Evolutionary conservation across 179 eudicot species (phyloP).

Genomic region (Beta lomatogona): DNA sequence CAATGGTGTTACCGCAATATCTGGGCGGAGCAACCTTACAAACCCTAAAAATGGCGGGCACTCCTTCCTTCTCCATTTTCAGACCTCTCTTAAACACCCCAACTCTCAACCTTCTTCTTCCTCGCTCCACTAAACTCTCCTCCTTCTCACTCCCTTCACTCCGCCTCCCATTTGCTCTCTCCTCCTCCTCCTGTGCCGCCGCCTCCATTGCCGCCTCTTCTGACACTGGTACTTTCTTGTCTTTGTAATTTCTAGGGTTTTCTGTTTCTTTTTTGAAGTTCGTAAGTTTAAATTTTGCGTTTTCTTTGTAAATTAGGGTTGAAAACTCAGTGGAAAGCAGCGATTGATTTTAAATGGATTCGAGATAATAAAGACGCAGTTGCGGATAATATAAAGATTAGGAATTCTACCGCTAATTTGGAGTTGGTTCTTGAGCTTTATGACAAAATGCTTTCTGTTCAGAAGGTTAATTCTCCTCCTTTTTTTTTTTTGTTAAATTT

Average conservation of each 20-base stretch:
- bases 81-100: conserved; percentile 26
- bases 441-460: conserved; percentile 59
- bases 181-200: conserved; percentile 25
- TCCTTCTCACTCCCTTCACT: conserved; percentile 24
- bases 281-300: background rate
- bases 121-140: conserved; percentile 13
- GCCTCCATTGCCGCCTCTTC: conserved; percentile 14
- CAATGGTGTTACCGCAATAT: conserved; percentile 35
- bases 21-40: conserved; percentile 38
- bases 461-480: conserved; percentile 59
- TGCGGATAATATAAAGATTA: conserved; percentile 62
- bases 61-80: conserved; percentile 31
- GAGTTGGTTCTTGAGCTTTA: conserved; percentile 77
- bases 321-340: conserved; percentile 87
- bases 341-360: conserved; percentile 92
- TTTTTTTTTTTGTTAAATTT: background rate
- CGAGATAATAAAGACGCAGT: conserved; percentile 70
- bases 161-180: conserved; percentile 27
- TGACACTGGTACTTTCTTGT: conserved; percentile 30
- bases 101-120: conserved; percentile 20
- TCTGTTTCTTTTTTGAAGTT: background rate
- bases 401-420: conserved; percentile 78
- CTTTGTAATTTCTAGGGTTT: conserved; percentile 7
- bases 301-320: conserved; percentile 8
- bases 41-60: conserved; percentile 37